A percentile compares a stretch with the other conserved stretches of the same genome.
These are phyloP conservation scores for Lycium barbarum DNA, from an alignment of 257 asterid genomes.

Conservation along the genomic window DNA sequence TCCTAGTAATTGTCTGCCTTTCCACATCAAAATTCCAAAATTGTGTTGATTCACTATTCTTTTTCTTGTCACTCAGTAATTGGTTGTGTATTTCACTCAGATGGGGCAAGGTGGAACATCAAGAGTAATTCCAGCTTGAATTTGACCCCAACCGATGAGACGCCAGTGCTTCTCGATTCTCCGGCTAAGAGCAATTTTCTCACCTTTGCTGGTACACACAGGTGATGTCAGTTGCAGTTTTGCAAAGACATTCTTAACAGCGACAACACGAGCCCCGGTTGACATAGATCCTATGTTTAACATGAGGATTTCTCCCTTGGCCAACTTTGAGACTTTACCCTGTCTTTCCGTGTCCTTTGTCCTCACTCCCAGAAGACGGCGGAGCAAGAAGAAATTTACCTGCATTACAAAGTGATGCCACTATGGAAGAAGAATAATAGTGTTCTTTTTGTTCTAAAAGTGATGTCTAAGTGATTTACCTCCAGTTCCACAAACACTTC, in stretches of 20 bases:
- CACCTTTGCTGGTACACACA: constrained; percentile 95
- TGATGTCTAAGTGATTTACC: constrained; percentile 50
- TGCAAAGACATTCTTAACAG: constrained; percentile 86
- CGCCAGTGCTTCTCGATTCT: constrained; percentile 99
- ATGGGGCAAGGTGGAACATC: constrained; percentile 90
- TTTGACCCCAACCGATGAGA: constrained; percentile 97
- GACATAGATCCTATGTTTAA: constrained; percentile 98
- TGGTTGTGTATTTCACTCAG: constrained; percentile 39
- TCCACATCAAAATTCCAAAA: constrained; percentile 57
- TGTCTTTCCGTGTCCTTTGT: constrained; percentile 92
- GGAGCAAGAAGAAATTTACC: constrained; percentile 91
- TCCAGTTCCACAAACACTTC: constrained; percentile 87
- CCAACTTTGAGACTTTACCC: constrained; percentile 84
- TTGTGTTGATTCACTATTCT: background rate
- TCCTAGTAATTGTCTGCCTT: constrained; percentile 52
- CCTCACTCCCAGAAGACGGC: constrained; percentile 90
- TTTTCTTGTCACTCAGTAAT: background rate
- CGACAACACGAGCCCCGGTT: constrained; percentile 91
- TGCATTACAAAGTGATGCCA: constrained; percentile 35
- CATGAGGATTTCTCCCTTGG: constrained; percentile 96
- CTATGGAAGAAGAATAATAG: background rate
- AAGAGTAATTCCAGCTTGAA: constrained; percentile 89
- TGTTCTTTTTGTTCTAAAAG: background rate
- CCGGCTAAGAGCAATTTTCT: constrained; percentile 88
- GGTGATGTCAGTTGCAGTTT: constrained; percentile 94